A percentile compares a stretch with the other conserved stretches of the same genome.
Conservation (phyloP, 257 asterid species). For the Jaltomata sinuosa region DNA sequence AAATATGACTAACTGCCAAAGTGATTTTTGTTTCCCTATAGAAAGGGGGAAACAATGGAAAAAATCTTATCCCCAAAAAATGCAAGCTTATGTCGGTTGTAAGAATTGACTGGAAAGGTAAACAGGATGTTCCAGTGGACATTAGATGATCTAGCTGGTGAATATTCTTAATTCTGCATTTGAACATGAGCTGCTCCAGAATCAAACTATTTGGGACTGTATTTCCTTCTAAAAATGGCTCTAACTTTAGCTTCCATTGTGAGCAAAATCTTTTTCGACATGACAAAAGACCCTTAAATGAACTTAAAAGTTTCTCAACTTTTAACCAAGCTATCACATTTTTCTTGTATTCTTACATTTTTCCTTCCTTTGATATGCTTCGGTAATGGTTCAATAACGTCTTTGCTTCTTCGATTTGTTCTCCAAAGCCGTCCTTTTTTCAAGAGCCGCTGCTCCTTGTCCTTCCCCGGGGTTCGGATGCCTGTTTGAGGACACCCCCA, state of each 20-base stretch:
- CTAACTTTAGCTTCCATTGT: neutral
- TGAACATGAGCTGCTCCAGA: neutral
- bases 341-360: neutral
- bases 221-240: neutral
- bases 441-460: neutral
- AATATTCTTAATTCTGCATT: neutral
- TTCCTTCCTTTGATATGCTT: neutral
- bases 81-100: neutral
- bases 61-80: neutral
- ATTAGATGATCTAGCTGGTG: neutral
- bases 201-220: neutral
- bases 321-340: neutral
- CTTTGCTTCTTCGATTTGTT: neutral
- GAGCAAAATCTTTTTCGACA: neutral
- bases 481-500: neutral
- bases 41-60: neutral
- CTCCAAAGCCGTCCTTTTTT: neutral
- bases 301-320: neutral
- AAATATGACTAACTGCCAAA: neutral
- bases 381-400: neutral
- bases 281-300: neutral
- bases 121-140: neutral
- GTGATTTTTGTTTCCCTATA: neutral
- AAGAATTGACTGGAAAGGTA: neutral
- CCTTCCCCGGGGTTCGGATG: neutral